phyloP scores from a whole-genome alignment of 2,329 filamentous ascomycete genomes.

The Hymenoscyphus infarciens region DNA sequence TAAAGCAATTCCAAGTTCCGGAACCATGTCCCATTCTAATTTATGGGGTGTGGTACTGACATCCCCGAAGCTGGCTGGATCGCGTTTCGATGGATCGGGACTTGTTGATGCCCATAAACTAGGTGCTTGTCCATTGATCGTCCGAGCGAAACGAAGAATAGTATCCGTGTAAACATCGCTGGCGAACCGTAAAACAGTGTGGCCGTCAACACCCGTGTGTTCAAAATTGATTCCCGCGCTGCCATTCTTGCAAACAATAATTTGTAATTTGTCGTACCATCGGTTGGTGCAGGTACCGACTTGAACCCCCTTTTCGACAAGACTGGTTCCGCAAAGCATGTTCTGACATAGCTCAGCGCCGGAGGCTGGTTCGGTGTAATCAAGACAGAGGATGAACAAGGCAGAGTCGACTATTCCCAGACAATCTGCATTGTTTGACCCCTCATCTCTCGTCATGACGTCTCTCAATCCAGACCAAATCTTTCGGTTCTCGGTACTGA shows the following conservation, averaged over 20 bases:
- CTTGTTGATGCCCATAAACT: conserved; percentile 87
- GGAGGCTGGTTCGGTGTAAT: conserved; percentile 81
- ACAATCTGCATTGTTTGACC: conserved; percentile 93
- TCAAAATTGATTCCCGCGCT: conserved; percentile 99
- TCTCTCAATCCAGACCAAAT: conserved; percentile 91
- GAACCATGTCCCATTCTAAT: conserved; percentile 95
- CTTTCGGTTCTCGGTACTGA: conserved; percentile 95
- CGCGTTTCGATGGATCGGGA: conserved; percentile 88
- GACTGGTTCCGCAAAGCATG: conserved; percentile 94
- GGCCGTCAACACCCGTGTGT: conserved; percentile 95
- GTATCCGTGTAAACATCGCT: conserved; percentile 97
- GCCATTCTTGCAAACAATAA: conserved; percentile 98
- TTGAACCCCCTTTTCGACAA: conserved; percentile 89
- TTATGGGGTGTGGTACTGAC: conserved; percentile 93
- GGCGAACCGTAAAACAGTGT: conserved; percentile 93
- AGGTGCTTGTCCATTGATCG: conserved; percentile 91
- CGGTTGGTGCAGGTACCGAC: conserved; percentile 96
- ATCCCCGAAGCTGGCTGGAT: conserved; percentile 86
- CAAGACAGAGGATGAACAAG: conserved; percentile 86
- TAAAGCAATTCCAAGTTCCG: conserved; percentile 84
- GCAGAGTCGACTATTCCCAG: conserved; percentile 94
- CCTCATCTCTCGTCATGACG: conserved; percentile 77
- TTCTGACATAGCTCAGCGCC: conserved; percentile 90
- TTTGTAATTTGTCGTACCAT: conserved; percentile 99
- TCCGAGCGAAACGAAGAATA: conserved; percentile 89